Conservation (phyloP, 2,329 filamentous ascomycete species). For the Fusarium humuli region DNA sequence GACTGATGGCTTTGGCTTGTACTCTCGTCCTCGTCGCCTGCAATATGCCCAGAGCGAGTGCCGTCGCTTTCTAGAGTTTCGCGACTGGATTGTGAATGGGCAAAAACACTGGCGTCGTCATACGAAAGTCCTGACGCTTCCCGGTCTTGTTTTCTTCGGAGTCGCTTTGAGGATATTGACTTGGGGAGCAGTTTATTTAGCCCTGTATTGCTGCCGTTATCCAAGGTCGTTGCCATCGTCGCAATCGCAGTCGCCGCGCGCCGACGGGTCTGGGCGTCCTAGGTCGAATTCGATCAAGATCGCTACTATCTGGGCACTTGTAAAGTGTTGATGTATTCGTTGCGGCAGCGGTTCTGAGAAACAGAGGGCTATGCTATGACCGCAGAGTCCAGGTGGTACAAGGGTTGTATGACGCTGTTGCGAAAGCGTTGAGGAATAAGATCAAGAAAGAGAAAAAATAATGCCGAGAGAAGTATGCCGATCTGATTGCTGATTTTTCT, state of each 20-base stretch:
- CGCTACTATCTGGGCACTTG: slow-evolving; percentile 15
- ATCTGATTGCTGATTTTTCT: neutral
- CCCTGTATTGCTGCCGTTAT: slow-evolving; percentile 49
- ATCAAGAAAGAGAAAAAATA: neutral
- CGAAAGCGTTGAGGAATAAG: neutral
- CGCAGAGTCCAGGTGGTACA: slow-evolving; percentile 6
- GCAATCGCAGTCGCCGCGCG: slow-evolving; percentile 1
- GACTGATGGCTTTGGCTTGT: slow-evolving; percentile 52
- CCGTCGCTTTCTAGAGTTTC: slow-evolving; percentile 54
- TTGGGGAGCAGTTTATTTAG: slow-evolving; percentile 67
- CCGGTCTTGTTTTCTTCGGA: slow-evolving; percentile 60
- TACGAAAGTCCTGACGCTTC: slow-evolving; percentile 48
- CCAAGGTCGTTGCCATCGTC: slow-evolving; percentile 33
- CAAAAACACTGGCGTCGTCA: slow-evolving; percentile 48
- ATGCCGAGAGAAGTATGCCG: neutral
- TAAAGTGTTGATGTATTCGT: slow-evolving; percentile 28
- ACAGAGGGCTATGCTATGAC: slow-evolving; percentile 11
- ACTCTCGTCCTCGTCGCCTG: slow-evolving; percentile 50
- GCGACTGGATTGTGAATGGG: slow-evolving; percentile 53
- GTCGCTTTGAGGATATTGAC: slow-evolving; percentile 61
- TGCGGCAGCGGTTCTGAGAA: slow-evolving; percentile 10
- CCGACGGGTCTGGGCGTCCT: neutral
- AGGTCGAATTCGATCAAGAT: slow-evolving; percentile 4
- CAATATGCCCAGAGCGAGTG: slow-evolving; percentile 46
- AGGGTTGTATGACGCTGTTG: slow-evolving; percentile 7